Evolutionary conservation across 345 rosid species (phyloP).

Genomic region (Acer yangbiense): DNA sequence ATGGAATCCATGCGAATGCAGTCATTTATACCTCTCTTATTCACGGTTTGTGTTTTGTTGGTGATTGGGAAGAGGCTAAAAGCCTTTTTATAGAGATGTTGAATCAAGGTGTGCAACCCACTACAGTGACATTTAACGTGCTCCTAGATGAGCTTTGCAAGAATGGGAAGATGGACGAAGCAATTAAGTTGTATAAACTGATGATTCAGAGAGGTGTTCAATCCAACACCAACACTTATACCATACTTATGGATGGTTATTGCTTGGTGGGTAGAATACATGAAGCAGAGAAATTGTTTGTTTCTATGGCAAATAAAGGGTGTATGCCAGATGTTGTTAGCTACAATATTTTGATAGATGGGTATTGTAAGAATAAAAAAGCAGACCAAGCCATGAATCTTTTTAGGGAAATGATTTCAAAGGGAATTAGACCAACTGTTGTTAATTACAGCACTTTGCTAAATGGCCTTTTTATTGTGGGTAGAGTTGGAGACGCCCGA

Average conservation of each 20-base stretch:
- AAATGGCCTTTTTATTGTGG: no score
- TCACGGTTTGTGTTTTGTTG: background rate
- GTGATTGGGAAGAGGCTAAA: background rate
- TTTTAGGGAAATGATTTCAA: background rate
- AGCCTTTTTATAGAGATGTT: background rate
- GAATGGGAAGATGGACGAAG: background rate
- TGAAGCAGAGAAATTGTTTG: no score
- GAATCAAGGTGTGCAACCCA: background rate
- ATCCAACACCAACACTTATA: background rate
- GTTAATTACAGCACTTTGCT: no score
- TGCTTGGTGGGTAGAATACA: background rate
- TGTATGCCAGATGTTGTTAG: no score
- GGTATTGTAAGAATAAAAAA: background rate
- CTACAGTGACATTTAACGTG: background rate
- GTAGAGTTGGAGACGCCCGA: no score
- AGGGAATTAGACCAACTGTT: background rate
- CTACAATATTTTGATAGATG: no score
- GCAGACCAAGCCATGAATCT: background rate
- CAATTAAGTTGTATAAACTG: background rate
- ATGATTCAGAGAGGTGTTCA: background rate
- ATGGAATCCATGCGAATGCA: background rate
- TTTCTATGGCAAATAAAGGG: no score
- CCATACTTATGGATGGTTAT: background rate
- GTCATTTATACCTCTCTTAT: background rate
- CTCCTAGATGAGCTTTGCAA: background rate